A percentile compares a stretch with the other conserved stretches of the same genome.
These are phyloP conservation scores for Trichoderma virens DNA, from an alignment of 495 filamentous ascomycete genomes.

Conservation along the genomic window DNA sequence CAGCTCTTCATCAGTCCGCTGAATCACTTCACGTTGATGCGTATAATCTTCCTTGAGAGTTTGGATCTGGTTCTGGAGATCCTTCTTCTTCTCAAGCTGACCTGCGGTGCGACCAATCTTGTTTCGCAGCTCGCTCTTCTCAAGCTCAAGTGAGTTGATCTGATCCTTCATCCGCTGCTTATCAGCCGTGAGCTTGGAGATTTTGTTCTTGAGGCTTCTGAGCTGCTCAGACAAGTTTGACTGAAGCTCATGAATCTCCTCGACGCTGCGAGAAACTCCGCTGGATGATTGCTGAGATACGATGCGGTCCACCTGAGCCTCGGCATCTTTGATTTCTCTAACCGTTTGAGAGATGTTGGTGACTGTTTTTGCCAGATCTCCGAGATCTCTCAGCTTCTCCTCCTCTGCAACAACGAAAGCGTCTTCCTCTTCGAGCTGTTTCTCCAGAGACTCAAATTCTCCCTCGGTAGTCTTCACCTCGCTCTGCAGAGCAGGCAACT, in stretches of 20 bases:
- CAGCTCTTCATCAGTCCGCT: constrained; percentile 60
- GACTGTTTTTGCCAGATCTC: constrained; percentile 67
- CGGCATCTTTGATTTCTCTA: constrained; percentile 60
- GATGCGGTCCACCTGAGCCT: constrained; percentile 62
- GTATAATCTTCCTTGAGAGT: constrained; percentile 59
- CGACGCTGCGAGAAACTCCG: constrained; percentile 55
- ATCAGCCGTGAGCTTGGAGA: constrained; percentile 56
- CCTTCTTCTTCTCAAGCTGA: constrained; percentile 69
- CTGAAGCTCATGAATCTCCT: constrained; percentile 77
- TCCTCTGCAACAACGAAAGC: constrained; percentile 53
- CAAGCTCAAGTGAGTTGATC: constrained; percentile 63
- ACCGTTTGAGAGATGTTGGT: constrained; percentile 64
- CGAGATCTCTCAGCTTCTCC: constrained; percentile 63
- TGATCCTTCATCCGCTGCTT: constrained; percentile 60
- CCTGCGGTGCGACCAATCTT: constrained; percentile 60
- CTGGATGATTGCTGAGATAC: constrained; percentile 61
- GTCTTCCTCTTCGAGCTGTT: constrained; percentile 67
- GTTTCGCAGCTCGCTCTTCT: constrained; percentile 59
- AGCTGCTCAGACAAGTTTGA: constrained; percentile 59
- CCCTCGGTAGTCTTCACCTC: constrained; percentile 49
- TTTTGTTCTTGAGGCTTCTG: constrained; percentile 49
- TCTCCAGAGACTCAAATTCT: constrained; percentile 52
- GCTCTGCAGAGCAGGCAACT: constrained; percentile 60
- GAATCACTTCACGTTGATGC: constrained; percentile 60
- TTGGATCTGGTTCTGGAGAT: constrained; percentile 58